Conservation (phyloP, 192 early-diverging fungal species). For the Coemansia umbellata region DNA sequence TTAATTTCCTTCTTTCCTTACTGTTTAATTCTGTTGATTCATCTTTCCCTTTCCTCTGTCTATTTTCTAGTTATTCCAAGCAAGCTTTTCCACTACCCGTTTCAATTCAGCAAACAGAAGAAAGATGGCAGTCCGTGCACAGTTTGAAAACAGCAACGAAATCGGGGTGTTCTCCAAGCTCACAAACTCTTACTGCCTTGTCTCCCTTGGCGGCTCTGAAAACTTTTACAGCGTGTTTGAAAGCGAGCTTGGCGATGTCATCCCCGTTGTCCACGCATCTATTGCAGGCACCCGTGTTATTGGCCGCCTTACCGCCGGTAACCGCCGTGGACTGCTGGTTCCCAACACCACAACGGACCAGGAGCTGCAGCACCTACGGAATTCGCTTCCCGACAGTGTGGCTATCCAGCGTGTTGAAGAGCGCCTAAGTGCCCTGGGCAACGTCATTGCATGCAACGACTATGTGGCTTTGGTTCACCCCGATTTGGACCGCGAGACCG, state of each 20-base stretch:
- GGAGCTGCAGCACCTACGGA: slow-evolving; percentile 95
- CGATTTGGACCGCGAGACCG: slow-evolving; percentile 96
- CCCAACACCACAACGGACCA: slow-evolving; percentile 95
- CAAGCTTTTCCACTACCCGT: background rate
- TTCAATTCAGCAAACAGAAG: background rate
- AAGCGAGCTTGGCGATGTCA: slow-evolving; percentile 88
- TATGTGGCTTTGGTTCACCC: slow-evolving; percentile 98
- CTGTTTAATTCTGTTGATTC: background rate
- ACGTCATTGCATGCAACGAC: slow-evolving; percentile 99
- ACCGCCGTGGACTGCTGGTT: slow-evolving; percentile 90
- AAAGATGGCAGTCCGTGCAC: slow-evolving; percentile 64
- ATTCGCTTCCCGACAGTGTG: slow-evolving; percentile 90
- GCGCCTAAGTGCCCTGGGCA: slow-evolving; percentile 93
- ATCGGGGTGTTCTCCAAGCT: slow-evolving; percentile 97
- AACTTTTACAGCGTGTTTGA: slow-evolving; percentile 98
- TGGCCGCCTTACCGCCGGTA: slow-evolving; percentile 90
- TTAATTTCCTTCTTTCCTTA: slow-evolving; percentile 1
- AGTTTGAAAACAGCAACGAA: slow-evolving; percentile 99
- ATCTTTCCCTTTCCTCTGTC: slow-evolving; percentile 1
- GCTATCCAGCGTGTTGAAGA: slow-evolving; percentile 97
- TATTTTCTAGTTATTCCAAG: background rate
- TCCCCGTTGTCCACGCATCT: slow-evolving; percentile 94
- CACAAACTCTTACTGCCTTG: slow-evolving; percentile 97
- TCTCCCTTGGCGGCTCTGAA: slow-evolving; percentile 95
- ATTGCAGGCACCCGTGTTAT: slow-evolving; percentile 97